Evolutionary conservation across 2,329 filamentous ascomycete genomes (phyloP).

Genomic region (Aureobasidium sp.): DNA sequence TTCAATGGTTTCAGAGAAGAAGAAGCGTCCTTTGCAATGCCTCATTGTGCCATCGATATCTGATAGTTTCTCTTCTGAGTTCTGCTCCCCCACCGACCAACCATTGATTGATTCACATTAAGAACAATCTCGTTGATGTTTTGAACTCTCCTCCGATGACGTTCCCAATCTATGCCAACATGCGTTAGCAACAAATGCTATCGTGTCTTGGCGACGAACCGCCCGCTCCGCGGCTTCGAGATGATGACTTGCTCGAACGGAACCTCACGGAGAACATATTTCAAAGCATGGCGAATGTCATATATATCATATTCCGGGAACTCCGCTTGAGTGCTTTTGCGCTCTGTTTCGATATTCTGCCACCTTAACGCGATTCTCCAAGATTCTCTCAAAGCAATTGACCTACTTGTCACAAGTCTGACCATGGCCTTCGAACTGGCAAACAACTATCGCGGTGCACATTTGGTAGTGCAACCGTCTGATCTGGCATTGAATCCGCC

Average conservation of each 20-base stretch:
- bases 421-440: constrained; percentile 29
- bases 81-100: too few relatives aligned
- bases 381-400: background rate
- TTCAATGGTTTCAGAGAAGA: background rate
- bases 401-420: background rate
- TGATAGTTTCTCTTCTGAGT: background rate
- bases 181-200: background rate
- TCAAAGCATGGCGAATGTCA: background rate
- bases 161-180: too few relatives aligned
- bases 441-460: constrained; percentile 33
- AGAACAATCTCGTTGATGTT: too few relatives aligned
- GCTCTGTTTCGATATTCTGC: background rate
- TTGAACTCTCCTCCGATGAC: too few relatives aligned
- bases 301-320: background rate
- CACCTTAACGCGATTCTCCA: background rate
- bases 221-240: too few relatives aligned
- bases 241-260: background rate
- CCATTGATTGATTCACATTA: too few relatives aligned
- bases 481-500: constrained; percentile 36
- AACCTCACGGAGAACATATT: constrained; percentile 1
- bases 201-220: background rate
- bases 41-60: background rate
- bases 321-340: background rate
- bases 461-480: constrained; percentile 47
- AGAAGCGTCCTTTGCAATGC: background rate